Conservation (phyloP, 495 filamentous ascomycete species). For the Penicillium paradoxum region DNA sequence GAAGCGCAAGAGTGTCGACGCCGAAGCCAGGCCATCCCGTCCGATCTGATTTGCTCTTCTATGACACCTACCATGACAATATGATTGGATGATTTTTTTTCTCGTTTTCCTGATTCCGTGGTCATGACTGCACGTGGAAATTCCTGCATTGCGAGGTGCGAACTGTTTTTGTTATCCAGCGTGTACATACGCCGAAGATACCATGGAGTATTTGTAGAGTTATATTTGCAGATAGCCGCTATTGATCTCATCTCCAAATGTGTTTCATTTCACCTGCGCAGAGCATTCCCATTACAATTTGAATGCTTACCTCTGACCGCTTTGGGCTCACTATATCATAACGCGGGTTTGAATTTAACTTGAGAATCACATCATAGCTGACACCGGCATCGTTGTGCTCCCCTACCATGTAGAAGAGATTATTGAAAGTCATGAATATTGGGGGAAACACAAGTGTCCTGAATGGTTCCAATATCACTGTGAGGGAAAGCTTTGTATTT, state of each 20-base stretch:
- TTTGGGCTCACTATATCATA: too few species aligned
- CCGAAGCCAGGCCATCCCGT: background rate
- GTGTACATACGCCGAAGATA: slow-evolving; percentile 25
- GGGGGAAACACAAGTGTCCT: too few species aligned
- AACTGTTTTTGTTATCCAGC: slow-evolving; percentile 4
- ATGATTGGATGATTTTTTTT: slow-evolving; percentile 1
- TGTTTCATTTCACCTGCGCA: too few species aligned
- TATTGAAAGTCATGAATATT: too few species aligned
- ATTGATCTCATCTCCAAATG: background rate
- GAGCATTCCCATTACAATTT: too few species aligned
- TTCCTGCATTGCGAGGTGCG: slow-evolving; percentile 17
- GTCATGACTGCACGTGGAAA: slow-evolving; percentile 9
- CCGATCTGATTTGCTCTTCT: background rate
- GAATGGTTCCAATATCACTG: too few species aligned
- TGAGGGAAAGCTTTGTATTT: too few species aligned
- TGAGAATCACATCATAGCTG: too few species aligned
- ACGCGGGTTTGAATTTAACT: too few species aligned
- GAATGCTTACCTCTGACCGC: too few species aligned
- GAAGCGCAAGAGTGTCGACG: slow-evolving; percentile 33
- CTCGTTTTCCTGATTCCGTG: background rate
- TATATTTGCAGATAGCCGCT: background rate
- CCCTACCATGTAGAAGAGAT: too few species aligned
- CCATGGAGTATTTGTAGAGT: slow-evolving; percentile 8
- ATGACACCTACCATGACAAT: background rate
- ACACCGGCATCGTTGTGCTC: too few species aligned